phyloP scores from a whole-genome alignment of 108 stramenopile species.

The Cyclotella distinguenda region DNA sequence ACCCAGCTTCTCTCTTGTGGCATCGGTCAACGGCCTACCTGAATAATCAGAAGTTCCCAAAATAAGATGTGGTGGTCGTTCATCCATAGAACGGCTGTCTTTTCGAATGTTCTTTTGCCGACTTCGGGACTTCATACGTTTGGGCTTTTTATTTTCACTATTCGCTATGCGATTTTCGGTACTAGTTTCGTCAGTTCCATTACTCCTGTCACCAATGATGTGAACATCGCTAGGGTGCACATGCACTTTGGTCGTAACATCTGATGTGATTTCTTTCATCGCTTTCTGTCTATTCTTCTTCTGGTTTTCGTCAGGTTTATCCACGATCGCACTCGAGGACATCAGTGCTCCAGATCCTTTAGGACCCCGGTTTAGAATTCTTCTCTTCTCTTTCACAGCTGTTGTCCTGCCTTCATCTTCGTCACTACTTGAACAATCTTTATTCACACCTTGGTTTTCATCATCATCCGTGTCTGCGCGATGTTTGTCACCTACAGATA shows the following conservation, averaged over 20 bases:
- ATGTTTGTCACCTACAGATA: constrained; percentile 58
- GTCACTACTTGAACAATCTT: constrained; percentile 39
- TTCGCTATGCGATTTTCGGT: constrained; percentile 6
- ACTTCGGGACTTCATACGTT: constrained; percentile 59
- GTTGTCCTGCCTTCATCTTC: constrained; percentile 69
- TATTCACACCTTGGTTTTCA: constrained; percentile 40
- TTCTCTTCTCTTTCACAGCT: constrained; percentile 37
- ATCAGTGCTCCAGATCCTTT: too few relatives aligned
- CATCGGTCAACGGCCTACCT: constrained; percentile 68
- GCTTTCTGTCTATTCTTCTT: constrained; percentile 33
- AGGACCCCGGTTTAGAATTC: background rate
- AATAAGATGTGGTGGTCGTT: constrained; percentile 67
- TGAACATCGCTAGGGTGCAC: too few relatives aligned
- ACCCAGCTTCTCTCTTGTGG: constrained; percentile 53
- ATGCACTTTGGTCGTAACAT: too few relatives aligned
- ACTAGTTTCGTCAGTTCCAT: constrained; percentile 17
- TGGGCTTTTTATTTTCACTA: constrained; percentile 12
- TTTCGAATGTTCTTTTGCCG: constrained; percentile 86
- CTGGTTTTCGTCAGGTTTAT: background rate
- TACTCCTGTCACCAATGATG: background rate
- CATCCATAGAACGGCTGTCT: constrained; percentile 55
- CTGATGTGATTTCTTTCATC: too few relatives aligned
- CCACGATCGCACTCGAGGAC: background rate
- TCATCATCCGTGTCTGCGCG: constrained; percentile 37
- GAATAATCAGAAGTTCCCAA: constrained; percentile 47